Base-by-base conservation (phyloP, 106 monocot genomes). In the Platanthera guangdongensis region DNA sequence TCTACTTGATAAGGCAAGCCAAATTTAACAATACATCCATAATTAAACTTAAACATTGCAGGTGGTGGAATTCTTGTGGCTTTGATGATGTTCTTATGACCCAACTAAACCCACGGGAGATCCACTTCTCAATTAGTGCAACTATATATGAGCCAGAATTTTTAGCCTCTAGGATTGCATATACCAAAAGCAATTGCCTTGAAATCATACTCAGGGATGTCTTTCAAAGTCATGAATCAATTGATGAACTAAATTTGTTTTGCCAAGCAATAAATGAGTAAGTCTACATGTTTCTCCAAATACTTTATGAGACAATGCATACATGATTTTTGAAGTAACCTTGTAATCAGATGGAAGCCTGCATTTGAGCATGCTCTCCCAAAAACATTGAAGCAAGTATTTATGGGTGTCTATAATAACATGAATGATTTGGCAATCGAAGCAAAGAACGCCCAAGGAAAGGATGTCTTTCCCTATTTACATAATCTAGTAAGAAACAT, bases 111-210 rank as follows among this genome's bases (percentile, higher is more conserved):
- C 83, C 83, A 64, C 62, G 55, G 15, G 78, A 79, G 78, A 79
- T 75, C 14, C 65, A 83, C 74, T 83, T 83, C 46, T 78, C 65
- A 22, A 83, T 83, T 54, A 64, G 78, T 47, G 82, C 78, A 19
- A 83, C 82, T 21, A 16, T 83, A n/a, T 83, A 51, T 67, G 82
- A 83, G 14, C 78, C 72, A 4, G 52, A 83, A 32, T 74, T 78
- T 50, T 52, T 73, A 47, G 73, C 22, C 6, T 47, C 50, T 64
- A 71, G 82, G 30, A 74, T 83, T 60, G 74, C 78, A 21, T 83
- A 83, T 45, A 83, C 78, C 48, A 83, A 83, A 79, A 74, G 74
- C 67, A 83, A 74, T 11, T 78, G 78, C 64, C 78, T 83, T n/a
- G 78, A 83, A 48, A 79, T 78, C 63, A 45, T 76, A 45, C 16